These are phyloP conservation scores for Epichloe uncinata DNA, from an alignment of 2,329 filamentous ascomycete species.

Conservation along the genomic window DNA sequence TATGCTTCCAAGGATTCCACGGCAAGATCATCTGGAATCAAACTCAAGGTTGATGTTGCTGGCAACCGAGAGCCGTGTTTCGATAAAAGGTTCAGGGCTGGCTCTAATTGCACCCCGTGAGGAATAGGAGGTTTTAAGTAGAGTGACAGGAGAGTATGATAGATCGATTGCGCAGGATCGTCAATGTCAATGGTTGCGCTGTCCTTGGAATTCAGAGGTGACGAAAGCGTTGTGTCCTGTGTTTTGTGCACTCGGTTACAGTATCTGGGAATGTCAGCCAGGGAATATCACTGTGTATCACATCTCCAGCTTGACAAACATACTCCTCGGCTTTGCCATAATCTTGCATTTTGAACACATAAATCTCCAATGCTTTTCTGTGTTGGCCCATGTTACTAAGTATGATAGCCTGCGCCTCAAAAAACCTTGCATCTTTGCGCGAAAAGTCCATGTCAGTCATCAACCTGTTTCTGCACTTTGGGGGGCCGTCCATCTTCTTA, in stretches of 20 bases:
- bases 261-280: conserved; percentile 42
- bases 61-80: conserved; percentile 87
- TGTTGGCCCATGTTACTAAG: conserved; percentile 92
- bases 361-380: conserved; percentile 91
- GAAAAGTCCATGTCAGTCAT: conserved; percentile 4
- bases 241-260: conserved; percentile 74
- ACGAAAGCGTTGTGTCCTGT: conserved; percentile 30
- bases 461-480: background rate
- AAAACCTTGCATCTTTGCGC: conserved; percentile 70
- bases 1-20: conserved; percentile 75
- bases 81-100: conserved; percentile 77
- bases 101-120: conserved; percentile 57
- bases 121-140: conserved; percentile 73
- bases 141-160: conserved; percentile 77
- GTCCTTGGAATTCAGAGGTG: conserved; percentile 20
- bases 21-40: conserved; percentile 72
- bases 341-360: conserved; percentile 85
- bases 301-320: conserved; percentile 17
- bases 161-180: conserved; percentile 62
- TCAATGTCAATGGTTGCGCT: conserved; percentile 24
- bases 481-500: conserved; percentile 25
- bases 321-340: conserved; percentile 88
- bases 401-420: conserved; percentile 79
- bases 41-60: conserved; percentile 67
- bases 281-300: background rate